Evolutionary conservation across 192 early-diverging fungal genomes (phyloP), one percentile per base, ranked within the genome.

Genomic region (Gonapodya prolifera): DNA sequence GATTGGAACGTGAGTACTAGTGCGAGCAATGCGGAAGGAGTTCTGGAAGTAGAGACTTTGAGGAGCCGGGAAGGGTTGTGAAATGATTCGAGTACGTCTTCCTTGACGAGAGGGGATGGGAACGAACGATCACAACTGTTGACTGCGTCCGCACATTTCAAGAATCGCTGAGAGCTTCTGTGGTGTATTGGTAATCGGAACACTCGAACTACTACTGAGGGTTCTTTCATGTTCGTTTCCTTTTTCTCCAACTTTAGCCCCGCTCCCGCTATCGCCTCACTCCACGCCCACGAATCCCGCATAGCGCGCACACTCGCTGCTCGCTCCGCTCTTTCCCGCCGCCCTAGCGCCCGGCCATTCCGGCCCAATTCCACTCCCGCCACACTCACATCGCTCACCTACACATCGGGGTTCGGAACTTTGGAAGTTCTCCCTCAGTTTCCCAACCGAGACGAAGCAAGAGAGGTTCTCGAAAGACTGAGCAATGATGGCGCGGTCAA

Each of bases 381-480:
- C 33, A 61, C 45, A 61, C 45, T 31, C 35, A 18, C 78, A 32
- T 34, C 32, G 35, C 61, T 17, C 23, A 61, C 81, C 30, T 34
- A 77, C 29, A 79, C 86, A 34, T 89, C 87, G 79, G 91, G 88
- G 0, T 94, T 92, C 79, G 86, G 85, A 33, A 69, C 74, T 0
- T 83, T 93, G 30, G 74, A 85, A 61, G 83, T 90, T 0, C 82
- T 94, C 2, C 82, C 85, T 36, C 81, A 88, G 74, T 90, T 91
- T 77, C 79, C 81, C 0, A 75, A 85, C 30, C 81, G 82, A 1
- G 85, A 85, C 13, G 83, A 82, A 18, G 93, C 93, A 1, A 78
- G 79, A 30, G 79, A 77, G 30, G 34, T 95, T 2, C 85, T 95
- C 30, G 84, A 89, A n/a, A 85, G 89, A 33, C 79, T 95, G n/a